phyloP scores from a whole-genome alignment of 495 filamentous ascomycete species.

The Penicillium soppii region DNA sequence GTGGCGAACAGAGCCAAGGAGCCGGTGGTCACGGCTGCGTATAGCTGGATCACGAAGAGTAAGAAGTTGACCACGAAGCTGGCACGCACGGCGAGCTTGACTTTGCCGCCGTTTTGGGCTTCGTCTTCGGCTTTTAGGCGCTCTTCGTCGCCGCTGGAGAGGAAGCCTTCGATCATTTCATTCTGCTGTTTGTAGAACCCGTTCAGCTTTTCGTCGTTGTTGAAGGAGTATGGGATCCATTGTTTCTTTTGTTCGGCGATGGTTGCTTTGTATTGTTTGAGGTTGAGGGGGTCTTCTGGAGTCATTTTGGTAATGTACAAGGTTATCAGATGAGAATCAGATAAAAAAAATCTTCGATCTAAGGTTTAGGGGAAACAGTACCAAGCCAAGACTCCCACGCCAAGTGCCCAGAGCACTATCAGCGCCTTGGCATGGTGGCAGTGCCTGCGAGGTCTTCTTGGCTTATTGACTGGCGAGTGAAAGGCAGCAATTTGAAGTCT shows the following conservation, averaged over 20 bases:
- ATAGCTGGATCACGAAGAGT: slow-evolving; percentile 57
- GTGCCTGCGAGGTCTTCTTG: neutral
- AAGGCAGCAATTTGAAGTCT: neutral
- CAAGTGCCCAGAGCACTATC: slow-evolving; percentile 2
- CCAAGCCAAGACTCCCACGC: neutral
- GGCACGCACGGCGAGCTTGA: slow-evolving; percentile 55
- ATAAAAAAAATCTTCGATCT: neutral
- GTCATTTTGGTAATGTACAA: slow-evolving; percentile 8
- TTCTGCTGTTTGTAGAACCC: slow-evolving; percentile 54
- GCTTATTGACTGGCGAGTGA: neutral
- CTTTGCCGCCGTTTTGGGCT: slow-evolving; percentile 48
- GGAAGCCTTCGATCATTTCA: slow-evolving; percentile 54
- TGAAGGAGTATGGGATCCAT: slow-evolving; percentile 5
- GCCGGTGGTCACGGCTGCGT: slow-evolving; percentile 56
- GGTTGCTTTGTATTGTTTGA: slow-evolving; percentile 14
- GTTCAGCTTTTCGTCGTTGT: slow-evolving; percentile 9
- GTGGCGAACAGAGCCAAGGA: slow-evolving; percentile 57
- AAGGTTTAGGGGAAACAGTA: neutral
- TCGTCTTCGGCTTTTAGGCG: slow-evolving; percentile 46
- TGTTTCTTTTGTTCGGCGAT: slow-evolving; percentile 3
- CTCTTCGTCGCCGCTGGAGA: slow-evolving; percentile 53
- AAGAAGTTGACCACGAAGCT: slow-evolving; percentile 54
- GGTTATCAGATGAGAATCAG: neutral
- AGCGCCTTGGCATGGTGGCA: slow-evolving; percentile 1
- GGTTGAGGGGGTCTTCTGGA: slow-evolving; percentile 9